Conservation (phyloP, 306 rosid species). For the Fragaria nilgerrensis region DNA sequence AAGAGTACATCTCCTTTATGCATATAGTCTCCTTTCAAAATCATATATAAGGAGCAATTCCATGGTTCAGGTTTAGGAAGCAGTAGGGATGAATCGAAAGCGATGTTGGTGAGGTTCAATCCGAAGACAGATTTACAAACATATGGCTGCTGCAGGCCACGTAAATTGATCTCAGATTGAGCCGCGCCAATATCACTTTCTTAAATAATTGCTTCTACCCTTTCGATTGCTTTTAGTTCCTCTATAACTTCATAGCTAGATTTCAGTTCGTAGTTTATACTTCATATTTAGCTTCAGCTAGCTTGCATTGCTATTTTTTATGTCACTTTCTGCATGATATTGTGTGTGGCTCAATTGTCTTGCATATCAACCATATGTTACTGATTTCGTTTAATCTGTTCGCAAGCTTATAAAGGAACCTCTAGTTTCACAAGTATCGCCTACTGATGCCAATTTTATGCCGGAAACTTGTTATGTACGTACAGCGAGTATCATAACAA, state of each 20-base stretch:
- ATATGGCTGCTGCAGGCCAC: neutral
- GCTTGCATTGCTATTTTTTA: neutral
- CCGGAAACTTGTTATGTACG: neutral
- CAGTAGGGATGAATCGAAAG: constrained; percentile 37
- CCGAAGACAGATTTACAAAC: constrained; percentile 84
- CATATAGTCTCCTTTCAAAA: neutral
- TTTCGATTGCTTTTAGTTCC: neutral
- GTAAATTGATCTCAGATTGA: constrained; percentile 97
- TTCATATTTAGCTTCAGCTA: neutral
- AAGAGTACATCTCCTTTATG: constrained; percentile 17
- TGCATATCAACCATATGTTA: neutral
- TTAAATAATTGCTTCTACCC: neutral
- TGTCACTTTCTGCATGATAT: neutral
- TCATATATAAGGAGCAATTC: constrained; percentile 12
- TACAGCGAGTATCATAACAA: neutral
- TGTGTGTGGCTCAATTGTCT: neutral
- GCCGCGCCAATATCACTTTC: constrained; percentile 99
- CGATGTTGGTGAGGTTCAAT: constrained; percentile 99
- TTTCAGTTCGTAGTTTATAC: neutral
- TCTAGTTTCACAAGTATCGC: neutral
- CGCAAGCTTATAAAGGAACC: neutral
- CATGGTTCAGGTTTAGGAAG: constrained; percentile 37
- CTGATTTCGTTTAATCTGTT: neutral
- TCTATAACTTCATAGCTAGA: constrained; percentile 5
- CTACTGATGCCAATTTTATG: neutral